A percentile compares a stretch with the other conserved stretches of the same genome.
These are phyloP conservation scores for Metschnikowia henanensis DNA, from an alignment of 805 yeast species.

Conservation along the genomic window DNA sequence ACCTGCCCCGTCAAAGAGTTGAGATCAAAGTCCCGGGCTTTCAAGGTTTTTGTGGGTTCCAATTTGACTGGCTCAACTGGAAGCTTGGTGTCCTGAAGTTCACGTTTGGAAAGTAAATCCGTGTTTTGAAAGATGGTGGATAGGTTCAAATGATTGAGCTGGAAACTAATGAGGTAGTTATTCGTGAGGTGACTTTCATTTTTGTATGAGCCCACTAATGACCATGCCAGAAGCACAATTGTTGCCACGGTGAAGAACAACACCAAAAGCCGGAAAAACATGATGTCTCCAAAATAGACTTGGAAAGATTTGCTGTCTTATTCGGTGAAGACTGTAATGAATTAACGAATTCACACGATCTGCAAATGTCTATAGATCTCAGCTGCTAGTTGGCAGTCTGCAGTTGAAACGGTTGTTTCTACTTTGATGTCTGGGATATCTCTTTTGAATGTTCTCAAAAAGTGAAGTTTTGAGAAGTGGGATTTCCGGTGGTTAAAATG, in stretches of 20 bases:
- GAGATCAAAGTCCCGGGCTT: constrained; percentile 2
- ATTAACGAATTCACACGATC: too few relatives aligned
- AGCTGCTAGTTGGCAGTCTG: too few relatives aligned
- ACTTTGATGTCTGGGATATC: too few relatives aligned
- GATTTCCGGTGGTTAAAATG: too few relatives aligned
- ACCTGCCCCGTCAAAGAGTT: constrained; percentile 5
- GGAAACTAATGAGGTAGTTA: constrained; percentile 37
- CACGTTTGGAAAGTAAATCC: constrained; percentile 1
- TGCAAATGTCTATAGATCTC: too few relatives aligned
- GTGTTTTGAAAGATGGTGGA: constrained; percentile 26
- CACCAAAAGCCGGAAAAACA: constrained; percentile 33
- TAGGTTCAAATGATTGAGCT: constrained; percentile 33
- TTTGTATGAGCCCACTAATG: constrained; percentile 39
- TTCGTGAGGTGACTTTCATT: constrained; percentile 33
- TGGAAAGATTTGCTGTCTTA: background rate
- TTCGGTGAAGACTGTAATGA: background rate
- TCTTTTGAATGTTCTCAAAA: too few relatives aligned
- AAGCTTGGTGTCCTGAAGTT: background rate
- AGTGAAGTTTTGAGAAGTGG: too few relatives aligned
- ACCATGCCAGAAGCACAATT: constrained; percentile 33
- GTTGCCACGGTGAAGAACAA: constrained; percentile 34
- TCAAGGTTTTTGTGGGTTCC: constrained; percentile 8
- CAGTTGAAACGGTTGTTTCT: too few relatives aligned
- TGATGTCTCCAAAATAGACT: constrained; percentile 1
- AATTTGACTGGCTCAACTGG: background rate